phyloP scores from a whole-genome alignment of 176 grass and related monocot species.

The Oryza longistaminata region DNA sequence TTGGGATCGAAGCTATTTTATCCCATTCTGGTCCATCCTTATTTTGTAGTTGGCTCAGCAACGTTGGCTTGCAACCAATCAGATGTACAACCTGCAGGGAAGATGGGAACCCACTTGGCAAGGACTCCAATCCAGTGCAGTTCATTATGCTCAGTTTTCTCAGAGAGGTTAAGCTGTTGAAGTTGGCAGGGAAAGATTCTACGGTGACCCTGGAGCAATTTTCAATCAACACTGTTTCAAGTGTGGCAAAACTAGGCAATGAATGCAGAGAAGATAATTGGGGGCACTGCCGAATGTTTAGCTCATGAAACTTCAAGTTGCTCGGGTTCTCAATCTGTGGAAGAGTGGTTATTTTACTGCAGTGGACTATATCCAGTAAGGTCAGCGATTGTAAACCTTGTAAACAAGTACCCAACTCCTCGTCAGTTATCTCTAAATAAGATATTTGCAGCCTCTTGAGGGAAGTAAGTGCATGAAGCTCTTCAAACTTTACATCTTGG shows the following conservation, averaged over 20 bases:
- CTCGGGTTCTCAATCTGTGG: constrained; percentile 33
- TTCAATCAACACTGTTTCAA: constrained; percentile 47
- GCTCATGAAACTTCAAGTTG: constrained; percentile 33
- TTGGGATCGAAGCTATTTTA: constrained; percentile 37
- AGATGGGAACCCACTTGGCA: constrained; percentile 53
- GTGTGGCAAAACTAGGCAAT: constrained; percentile 28
- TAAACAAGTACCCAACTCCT: constrained; percentile 37
- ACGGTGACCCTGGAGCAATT: constrained; percentile 44
- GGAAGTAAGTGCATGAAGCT: constrained; percentile 36
- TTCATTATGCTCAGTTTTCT: constrained; percentile 55
- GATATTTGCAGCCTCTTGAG: constrained; percentile 45
- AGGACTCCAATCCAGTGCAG: constrained; percentile 38
- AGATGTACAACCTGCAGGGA: constrained; percentile 50
- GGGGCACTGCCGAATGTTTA: constrained; percentile 50
- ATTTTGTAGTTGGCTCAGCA: constrained; percentile 29
- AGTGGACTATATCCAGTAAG: constrained; percentile 45
- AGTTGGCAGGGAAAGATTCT: constrained; percentile 50
- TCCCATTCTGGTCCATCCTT: constrained; percentile 45
- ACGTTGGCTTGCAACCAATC: constrained; percentile 43
- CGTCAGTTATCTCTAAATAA: constrained; percentile 38
- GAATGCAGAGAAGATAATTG: constrained; percentile 37
- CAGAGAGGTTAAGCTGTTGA: constrained; percentile 38
- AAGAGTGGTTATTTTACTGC: constrained; percentile 45
- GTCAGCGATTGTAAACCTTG: constrained; percentile 3
- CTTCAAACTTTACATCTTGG: constrained; percentile 28